Conservation (phyloP, 352 stramenopile genomes). For the Phytophthora vignae region DNA sequence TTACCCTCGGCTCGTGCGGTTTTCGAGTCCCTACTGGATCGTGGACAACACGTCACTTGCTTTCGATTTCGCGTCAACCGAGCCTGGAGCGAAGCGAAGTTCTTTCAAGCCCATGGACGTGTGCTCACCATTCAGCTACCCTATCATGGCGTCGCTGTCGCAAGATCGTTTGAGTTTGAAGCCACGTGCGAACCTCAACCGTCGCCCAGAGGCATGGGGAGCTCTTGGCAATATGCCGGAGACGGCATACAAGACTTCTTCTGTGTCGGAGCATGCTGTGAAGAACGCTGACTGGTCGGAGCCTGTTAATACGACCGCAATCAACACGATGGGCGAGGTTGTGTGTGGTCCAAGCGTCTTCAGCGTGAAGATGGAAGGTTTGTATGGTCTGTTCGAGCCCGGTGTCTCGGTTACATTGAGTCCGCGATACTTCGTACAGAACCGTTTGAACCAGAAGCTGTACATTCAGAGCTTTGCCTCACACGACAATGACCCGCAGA, state of each 20-base stretch:
- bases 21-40: slow-evolving; percentile 88
- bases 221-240: slow-evolving; percentile 61
- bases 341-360: slow-evolving; percentile 80
- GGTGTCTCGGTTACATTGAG: slow-evolving; percentile 81
- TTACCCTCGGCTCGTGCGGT: slow-evolving; percentile 78
- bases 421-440: slow-evolving; percentile 87
- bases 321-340: slow-evolving; percentile 87
- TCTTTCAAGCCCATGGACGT: slow-evolving; percentile 55
- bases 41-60: slow-evolving; percentile 84
- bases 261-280: slow-evolving; percentile 70
- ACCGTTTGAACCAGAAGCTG: slow-evolving; percentile 82
- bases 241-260: slow-evolving; percentile 52
- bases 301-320: slow-evolving; percentile 83
- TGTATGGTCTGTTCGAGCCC: slow-evolving; percentile 84
- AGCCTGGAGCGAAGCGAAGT: slow-evolving; percentile 57
- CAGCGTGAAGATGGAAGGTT: slow-evolving; percentile 81
- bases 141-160: slow-evolving; percentile 64
- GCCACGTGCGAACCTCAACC: slow-evolving; percentile 52
- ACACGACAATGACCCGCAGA: slow-evolving; percentile 66
- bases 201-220: slow-evolving; percentile 67
- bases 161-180: slow-evolving; percentile 81
- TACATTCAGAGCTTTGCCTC: slow-evolving; percentile 79
- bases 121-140: slow-evolving; percentile 63
- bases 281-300: slow-evolving; percentile 79
- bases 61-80: slow-evolving; percentile 66